phyloP scores from a whole-genome alignment of 495 filamentous ascomycete genomes.

The Hypoxylon lenormandii region DNA sequence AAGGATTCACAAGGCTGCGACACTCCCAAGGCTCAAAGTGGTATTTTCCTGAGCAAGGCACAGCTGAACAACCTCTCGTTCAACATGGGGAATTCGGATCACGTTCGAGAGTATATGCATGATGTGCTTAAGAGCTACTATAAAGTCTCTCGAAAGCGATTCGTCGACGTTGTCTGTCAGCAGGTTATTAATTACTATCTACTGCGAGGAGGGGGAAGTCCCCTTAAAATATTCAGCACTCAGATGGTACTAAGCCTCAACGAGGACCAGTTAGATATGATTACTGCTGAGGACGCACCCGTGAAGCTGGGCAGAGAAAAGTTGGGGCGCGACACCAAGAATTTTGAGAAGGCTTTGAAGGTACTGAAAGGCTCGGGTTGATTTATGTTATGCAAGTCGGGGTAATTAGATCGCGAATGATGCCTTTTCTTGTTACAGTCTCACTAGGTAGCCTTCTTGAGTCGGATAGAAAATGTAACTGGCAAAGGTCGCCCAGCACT shows the following conservation, averaged over 20 bases:
- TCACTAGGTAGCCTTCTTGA: too few species aligned
- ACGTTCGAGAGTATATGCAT: slow-evolving; percentile 66
- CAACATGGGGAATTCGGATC: slow-evolving; percentile 61
- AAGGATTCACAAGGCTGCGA: slow-evolving; percentile 33
- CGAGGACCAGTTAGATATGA: slow-evolving; percentile 45
- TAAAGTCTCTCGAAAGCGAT: slow-evolving; percentile 67
- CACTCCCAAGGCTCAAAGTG: not conserved
- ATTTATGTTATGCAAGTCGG: not conserved
- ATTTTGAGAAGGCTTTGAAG: slow-evolving; percentile 44
- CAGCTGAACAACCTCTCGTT: slow-evolving; percentile 38
- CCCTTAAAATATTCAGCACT: slow-evolving; percentile 41
- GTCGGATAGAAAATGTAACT: too few species aligned
- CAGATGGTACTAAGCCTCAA: slow-evolving; percentile 39
- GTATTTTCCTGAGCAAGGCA: slow-evolving; percentile 10
- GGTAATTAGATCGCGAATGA: not conserved
- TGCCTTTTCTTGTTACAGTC: not conserved
- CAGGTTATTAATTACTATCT: slow-evolving; percentile 55
- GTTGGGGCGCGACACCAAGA: slow-evolving; percentile 46
- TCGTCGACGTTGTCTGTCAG: slow-evolving; percentile 67
- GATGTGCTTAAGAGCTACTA: slow-evolving; percentile 72
- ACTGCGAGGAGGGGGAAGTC: slow-evolving; percentile 39
- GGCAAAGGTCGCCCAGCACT: too few species aligned
- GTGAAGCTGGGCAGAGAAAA: slow-evolving; percentile 47
- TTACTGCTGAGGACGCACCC: slow-evolving; percentile 39
- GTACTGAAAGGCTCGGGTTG: slow-evolving; percentile 40